Evolutionary conservation across 495 filamentous ascomycete genomes (phyloP).

Genomic region (Penicillium mononematosum): DNA sequence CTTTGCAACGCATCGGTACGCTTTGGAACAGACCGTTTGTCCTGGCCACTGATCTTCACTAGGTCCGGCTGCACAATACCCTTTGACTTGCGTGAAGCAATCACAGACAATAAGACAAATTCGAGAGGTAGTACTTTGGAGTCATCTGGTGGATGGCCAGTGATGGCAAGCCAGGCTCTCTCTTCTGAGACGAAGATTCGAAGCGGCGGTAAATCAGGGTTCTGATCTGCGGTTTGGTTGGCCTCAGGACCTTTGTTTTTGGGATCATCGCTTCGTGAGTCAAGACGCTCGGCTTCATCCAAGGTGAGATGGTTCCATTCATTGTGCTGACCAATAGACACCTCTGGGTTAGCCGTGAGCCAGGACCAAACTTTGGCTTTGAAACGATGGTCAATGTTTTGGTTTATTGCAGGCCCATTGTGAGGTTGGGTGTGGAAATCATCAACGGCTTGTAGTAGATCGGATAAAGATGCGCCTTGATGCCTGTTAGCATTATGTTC

Average conservation of each 20-base stretch:
- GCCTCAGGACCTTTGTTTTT: neutral
- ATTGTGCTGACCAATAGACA: conserved; percentile 45
- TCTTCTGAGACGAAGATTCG: conserved; percentile 60
- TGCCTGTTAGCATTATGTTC: conserved; percentile 13
- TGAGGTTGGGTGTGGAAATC: conserved; percentile 38
- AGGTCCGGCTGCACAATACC: conserved; percentile 81
- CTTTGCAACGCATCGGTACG: conserved; percentile 71
- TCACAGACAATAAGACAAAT: conserved; percentile 75
- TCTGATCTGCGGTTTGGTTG: conserved; percentile 9
- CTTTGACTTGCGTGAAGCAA: conserved; percentile 65
- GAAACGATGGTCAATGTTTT: conserved; percentile 49
- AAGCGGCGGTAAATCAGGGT: conserved; percentile 19
- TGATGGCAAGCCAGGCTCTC: conserved; percentile 72
- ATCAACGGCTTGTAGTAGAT: conserved; percentile 40
- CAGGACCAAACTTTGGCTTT: conserved; percentile 57
- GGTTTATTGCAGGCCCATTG: conserved; percentile 19
- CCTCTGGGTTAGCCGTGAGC: conserved; percentile 53
- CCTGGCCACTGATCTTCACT: conserved; percentile 73
- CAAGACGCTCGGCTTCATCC: conserved; percentile 41
- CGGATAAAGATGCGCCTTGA: conserved; percentile 42
- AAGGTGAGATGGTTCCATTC: conserved; percentile 48
- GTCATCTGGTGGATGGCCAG: conserved; percentile 76
- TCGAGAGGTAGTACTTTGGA: conserved; percentile 63
- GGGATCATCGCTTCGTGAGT: neutral
- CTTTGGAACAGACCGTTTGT: conserved; percentile 83